Percentiles rank a stretch among this genome's conserved stretches.
Conservation (phyloP, 2,329 filamentous ascomycete species). For the Alternaria tenuissima region DNA sequence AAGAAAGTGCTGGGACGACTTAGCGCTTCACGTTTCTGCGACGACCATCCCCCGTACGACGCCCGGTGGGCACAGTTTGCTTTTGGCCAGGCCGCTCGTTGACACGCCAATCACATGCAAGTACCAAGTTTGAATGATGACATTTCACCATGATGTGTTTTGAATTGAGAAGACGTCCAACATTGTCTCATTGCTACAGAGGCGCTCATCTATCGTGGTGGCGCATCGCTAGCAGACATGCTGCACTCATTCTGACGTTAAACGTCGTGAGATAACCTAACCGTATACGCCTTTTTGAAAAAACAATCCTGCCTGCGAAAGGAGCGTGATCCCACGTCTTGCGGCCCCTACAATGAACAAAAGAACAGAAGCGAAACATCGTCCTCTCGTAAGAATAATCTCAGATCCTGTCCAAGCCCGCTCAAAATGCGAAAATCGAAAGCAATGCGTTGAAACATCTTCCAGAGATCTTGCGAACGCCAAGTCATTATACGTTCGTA, state of each 20-base stretch:
- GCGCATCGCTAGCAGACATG: slow-evolving; percentile 15
- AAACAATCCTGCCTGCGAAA: slow-evolving; percentile 20
- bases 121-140: background rate
- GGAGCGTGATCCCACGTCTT: slow-evolving; percentile 21
- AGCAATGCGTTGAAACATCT: slow-evolving; percentile 19
- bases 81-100: background rate
- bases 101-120: background rate
- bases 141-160: background rate
- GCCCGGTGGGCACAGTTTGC: background rate
- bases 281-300: slow-evolving; percentile 13
- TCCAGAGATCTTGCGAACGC: slow-evolving; percentile 17
- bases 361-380: slow-evolving; percentile 23
- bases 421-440: slow-evolving; percentile 9
- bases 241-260: slow-evolving; percentile 13
- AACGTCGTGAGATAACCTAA: slow-evolving; percentile 9
- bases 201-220: slow-evolving; percentile 11
- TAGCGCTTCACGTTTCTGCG: slow-evolving; percentile 4
- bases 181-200: slow-evolving; percentile 17
- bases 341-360: slow-evolving; percentile 21
- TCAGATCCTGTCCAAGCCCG: slow-evolving; percentile 8
- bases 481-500: slow-evolving; percentile 23
- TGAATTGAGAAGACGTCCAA: slow-evolving; percentile 10
- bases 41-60: background rate
- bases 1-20: background rate
- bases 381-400: slow-evolving; percentile 18